These are phyloP conservation scores for Globomyces pollinis-pini DNA, from an alignment of 192 early-diverging fungal species.

Conservation along the genomic window DNA sequence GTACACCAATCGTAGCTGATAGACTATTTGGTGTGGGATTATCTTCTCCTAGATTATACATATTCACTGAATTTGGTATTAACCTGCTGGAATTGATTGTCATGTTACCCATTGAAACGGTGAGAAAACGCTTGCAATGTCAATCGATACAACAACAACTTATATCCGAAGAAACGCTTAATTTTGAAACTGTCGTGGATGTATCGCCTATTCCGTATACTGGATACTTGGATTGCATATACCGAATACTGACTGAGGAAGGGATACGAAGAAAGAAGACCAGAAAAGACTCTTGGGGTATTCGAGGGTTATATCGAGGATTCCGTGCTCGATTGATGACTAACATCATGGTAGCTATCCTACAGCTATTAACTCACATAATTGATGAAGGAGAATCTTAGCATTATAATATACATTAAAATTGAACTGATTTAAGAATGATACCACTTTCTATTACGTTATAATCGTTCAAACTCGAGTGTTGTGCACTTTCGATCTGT, in stretches of 20 bases:
- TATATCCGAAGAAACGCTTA: constrained; percentile 9
- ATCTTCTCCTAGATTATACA: constrained; percentile 14
- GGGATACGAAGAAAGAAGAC: no score
- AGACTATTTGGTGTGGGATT: constrained; percentile 48
- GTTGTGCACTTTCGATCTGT: no score
- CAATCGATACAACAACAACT: constrained; percentile 39
- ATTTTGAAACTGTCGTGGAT: constrained; percentile 31
- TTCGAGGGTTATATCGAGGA: constrained; percentile 32
- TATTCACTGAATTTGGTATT: constrained; percentile 47
- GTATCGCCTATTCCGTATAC: constrained; percentile 35
- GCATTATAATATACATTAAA: no score
- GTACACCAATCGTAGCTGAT: constrained; percentile 56
- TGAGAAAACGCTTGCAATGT: constrained; percentile 72
- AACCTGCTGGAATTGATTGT: constrained; percentile 64
- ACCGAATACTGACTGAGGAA: constrained; percentile 40
- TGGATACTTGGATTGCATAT: constrained; percentile 32
- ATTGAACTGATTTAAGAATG: no score
- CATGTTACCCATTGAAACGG: constrained; percentile 79
- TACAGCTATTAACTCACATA: neutral
- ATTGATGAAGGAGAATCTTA: neutral
- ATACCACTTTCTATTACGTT: no score
- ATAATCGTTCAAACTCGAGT: no score
- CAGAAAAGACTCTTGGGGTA: no score
- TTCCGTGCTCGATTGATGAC: constrained; percentile 27
- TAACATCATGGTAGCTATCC: constrained; percentile 7